A percentile compares a stretch with the other conserved stretches of the same genome.
phyloP scores from a whole-genome alignment of 176 grass and related monocot species.

The Triticum urartu region DNA sequence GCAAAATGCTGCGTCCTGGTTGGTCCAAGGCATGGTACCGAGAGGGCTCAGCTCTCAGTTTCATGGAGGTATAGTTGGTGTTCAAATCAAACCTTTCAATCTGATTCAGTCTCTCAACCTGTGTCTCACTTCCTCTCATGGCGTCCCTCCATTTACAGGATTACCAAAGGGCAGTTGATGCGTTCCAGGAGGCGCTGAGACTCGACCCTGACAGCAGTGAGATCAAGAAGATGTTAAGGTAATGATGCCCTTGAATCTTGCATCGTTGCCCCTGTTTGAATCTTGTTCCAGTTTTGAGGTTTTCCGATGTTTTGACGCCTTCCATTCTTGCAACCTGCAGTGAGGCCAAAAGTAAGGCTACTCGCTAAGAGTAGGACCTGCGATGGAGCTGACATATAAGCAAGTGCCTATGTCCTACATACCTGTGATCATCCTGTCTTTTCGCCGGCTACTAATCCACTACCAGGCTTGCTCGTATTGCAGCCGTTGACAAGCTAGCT shows the following conservation, averaged over 20 bases:
- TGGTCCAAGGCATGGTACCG: slow-evolving; percentile 20
- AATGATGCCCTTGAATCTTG: background rate
- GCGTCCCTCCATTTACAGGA: background rate
- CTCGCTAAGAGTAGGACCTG: background rate
- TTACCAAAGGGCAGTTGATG: slow-evolving; percentile 2
- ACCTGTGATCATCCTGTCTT: background rate
- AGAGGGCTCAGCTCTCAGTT: slow-evolving; percentile 13
- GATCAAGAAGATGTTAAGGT: slow-evolving; percentile 15
- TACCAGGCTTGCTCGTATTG: background rate
- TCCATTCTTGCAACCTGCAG: background rate
- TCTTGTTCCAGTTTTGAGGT: background rate
- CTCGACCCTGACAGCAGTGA: background rate
- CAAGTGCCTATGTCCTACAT: background rate
- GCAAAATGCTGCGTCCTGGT: slow-evolving; percentile 12
- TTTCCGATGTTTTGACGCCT: background rate
- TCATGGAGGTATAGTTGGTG: slow-evolving; percentile 3
- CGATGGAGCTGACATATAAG: background rate
- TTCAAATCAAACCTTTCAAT: background rate
- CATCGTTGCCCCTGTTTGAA: background rate
- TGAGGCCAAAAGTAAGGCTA: background rate
- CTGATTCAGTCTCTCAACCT: background rate
- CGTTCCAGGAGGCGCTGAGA: slow-evolving; percentile 16
- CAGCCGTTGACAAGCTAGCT: background rate
- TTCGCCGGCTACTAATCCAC: background rate
- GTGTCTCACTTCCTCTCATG: background rate